Evolutionary conservation across 176 grass and related monocot genomes (phyloP), one percentile per base, ranked within the genome.

Genomic region (Carex cristatella): DNA sequence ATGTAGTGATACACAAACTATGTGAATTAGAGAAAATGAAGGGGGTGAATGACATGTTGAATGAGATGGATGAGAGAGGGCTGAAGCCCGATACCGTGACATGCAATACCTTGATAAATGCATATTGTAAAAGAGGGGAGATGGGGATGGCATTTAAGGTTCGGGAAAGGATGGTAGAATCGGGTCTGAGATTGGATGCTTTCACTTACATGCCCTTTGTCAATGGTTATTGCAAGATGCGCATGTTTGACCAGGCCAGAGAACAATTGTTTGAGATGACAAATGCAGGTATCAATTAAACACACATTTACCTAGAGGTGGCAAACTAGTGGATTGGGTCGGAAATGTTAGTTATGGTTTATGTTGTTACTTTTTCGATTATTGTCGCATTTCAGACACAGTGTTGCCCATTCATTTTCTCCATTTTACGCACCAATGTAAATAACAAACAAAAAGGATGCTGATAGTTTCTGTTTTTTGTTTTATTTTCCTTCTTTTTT

Each of bases 131-230:
- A 88, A 92, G 63, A 77, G 92, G 92, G 33, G 85, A 92, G 79
- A 91, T 97, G 92, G 42, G 65, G 18, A 87, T 93, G 14, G 92
- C 92, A 0, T 90, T 89, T 85, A 97, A 91, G 67, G 85, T 94
- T 82, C 86, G 81, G 82, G 92, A 67, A 69, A 90, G 77, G 89
- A 97, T 97, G 94, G 58, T 94, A 61, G 92, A 97, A 65, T 97
- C 94, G 37, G 94, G 94, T n/a, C 42, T 94, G 79, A 86, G 74
- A 69, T 69, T 93, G 80, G 89, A 97, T 85, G 88, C 92, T 6
- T 97, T 94, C 87, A 94, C 94, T 15, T 92, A 91, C 90, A 97
- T 94, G 86, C 89, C 94, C 86, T 88, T 97, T 27, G 82, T 97
- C 31, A 89, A 97, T 90, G 94, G 94, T 27, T 97, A 91, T 87